These are phyloP conservation scores for Aplosporella prunicola DNA, from an alignment of 2,329 filamentous ascomycete species.

Conservation along the genomic window DNA sequence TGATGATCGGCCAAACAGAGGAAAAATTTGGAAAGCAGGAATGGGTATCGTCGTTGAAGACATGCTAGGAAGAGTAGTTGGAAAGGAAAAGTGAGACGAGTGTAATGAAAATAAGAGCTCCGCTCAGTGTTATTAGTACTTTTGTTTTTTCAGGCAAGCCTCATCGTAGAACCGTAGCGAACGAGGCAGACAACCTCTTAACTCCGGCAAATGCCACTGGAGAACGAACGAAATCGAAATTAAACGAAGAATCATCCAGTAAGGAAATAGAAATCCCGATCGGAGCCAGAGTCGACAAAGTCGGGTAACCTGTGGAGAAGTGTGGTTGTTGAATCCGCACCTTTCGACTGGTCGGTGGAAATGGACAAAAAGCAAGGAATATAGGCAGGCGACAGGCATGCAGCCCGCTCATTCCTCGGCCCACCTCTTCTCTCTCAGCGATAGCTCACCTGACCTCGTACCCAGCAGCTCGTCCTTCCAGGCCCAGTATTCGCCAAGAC, in stretches of 20 bases:
- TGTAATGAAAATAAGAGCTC: background rate
- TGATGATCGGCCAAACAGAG: too few relatives aligned
- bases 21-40: constrained; percentile 1
- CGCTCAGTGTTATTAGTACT: background rate
- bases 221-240: background rate
- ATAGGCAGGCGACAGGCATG: background rate
- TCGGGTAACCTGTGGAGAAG: background rate
- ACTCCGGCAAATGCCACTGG: background rate
- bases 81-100: background rate
- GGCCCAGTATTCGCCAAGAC: constrained; percentile 85
- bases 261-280: constrained; percentile 1
- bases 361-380: background rate
- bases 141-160: background rate
- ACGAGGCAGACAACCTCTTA: too few relatives aligned
- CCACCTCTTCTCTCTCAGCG: constrained; percentile 75
- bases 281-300: background rate
- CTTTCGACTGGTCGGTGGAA: background rate
- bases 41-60: constrained; percentile 12
- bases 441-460: constrained; percentile 52
- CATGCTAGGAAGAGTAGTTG: background rate
- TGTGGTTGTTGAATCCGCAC: constrained; percentile 11
- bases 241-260: background rate
- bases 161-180: too few relatives aligned
- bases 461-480: constrained; percentile 72
- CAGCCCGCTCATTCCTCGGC: constrained; percentile 44